Conservation (phyloP, 306 rosid genomes). For the Vicia sativa region DNA sequence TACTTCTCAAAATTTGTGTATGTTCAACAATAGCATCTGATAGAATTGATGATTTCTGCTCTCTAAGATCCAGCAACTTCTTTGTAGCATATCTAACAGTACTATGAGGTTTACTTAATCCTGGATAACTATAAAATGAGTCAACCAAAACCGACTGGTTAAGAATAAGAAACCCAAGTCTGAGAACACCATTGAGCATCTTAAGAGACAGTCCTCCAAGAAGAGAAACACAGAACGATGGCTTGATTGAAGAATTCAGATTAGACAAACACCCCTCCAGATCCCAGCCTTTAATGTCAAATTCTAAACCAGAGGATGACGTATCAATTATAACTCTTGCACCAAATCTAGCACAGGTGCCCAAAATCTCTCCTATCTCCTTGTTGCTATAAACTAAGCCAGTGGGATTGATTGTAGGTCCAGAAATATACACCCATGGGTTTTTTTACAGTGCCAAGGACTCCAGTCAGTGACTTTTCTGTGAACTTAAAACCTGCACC, state of each 20-base stretch:
- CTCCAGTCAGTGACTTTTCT: conserved; percentile 54
- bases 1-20: conserved; percentile 54
- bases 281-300: conserved; percentile 71
- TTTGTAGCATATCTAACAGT: conserved; percentile 86
- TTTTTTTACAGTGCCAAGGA: conserved; percentile 60
- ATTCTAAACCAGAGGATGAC: conserved; percentile 95
- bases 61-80: conserved; percentile 74
- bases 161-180: conserved; percentile 79
- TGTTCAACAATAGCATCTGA: conserved; percentile 64
- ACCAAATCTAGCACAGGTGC: conserved; percentile 74
- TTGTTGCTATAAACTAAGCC: conserved; percentile 76
- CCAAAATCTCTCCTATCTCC: conserved; percentile 68
- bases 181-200: conserved; percentile 77
- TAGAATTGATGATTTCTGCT: conserved; percentile 63
- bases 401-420: conserved; percentile 92
- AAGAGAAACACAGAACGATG: conserved; percentile 75
- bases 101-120: conserved; percentile 82
- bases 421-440: conserved; percentile 95
- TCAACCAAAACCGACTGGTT: conserved; percentile 65
- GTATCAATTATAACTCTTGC: conserved; percentile 91
- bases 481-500: conserved; percentile 76
- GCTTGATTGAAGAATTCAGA: conserved; percentile 52
- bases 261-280: conserved; percentile 63
- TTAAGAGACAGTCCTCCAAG: conserved; percentile 88
- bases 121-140: conserved; percentile 69